phyloP scores from a whole-genome alignment of 139 green algal species.

The Chlorella sp. region DNA sequence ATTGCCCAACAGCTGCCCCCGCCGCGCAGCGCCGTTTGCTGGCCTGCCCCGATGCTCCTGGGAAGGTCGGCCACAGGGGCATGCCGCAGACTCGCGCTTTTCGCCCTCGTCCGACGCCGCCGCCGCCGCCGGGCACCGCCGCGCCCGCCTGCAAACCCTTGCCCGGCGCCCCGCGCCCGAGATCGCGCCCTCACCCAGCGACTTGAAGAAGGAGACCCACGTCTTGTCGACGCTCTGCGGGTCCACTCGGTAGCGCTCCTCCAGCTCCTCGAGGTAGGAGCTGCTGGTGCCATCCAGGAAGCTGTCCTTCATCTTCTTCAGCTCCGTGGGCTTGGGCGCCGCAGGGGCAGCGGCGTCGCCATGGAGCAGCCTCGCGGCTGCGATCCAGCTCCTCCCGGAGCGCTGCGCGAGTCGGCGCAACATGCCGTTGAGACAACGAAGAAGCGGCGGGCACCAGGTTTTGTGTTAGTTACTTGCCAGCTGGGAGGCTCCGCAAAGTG shows the following conservation, averaged over 20 bases:
- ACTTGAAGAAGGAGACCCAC: conserved; percentile 88
- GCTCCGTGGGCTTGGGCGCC: conserved; percentile 73
- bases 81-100: too few relatives aligned
- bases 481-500: too few relatives aligned
- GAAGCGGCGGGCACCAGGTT: too few relatives aligned
- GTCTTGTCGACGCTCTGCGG: conserved; percentile 83
- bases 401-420: too few relatives aligned
- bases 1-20: too few relatives aligned
- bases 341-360: not conserved
- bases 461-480: too few relatives aligned
- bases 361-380: not conserved
- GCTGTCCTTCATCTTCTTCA: conserved; percentile 90
- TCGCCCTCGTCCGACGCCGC: not conserved
- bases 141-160: conserved; percentile 4
- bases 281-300: conserved; percentile 91
- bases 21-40: too few relatives aligned
- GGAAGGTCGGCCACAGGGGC: too few relatives aligned
- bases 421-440: too few relatives aligned
- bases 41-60: too few relatives aligned
- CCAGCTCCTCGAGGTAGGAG: conserved; percentile 90
- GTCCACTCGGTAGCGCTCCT: conserved; percentile 81
- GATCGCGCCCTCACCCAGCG: conserved; percentile 61
- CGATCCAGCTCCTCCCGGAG: not conserved
- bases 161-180: not conserved
- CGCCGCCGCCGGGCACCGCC: not conserved